These are phyloP conservation scores for Colletotrichum gloeosporioides DNA, from an alignment of 2,329 filamentous ascomycete species.

Conservation along the genomic window DNA sequence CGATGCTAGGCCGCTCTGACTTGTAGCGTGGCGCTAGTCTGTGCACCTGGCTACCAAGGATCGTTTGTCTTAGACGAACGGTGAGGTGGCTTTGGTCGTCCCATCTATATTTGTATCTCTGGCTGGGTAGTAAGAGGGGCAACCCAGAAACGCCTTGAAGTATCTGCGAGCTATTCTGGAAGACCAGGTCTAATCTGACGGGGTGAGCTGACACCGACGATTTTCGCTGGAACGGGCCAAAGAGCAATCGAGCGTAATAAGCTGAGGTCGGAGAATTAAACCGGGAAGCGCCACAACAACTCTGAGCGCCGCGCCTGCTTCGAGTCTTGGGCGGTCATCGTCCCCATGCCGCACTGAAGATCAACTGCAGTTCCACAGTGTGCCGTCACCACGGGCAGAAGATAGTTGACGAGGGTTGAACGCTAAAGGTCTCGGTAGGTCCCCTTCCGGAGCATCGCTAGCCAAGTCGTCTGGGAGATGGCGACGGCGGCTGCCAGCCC, in stretches of 20 bases:
- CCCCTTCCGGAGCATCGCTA: neutral
- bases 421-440: neutral
- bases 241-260: neutral
- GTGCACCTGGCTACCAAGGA: neutral
- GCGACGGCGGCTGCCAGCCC: neutral
- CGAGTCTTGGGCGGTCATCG: neutral
- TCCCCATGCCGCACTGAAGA: neutral
- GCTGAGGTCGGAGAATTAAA: slow-evolving; percentile 11
- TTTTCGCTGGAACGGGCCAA: neutral
- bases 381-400: neutral
- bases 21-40: neutral
- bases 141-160: neutral
- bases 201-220: neutral
- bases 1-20: neutral
- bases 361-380: neutral
- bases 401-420: neutral
- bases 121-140: neutral
- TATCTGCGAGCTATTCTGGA: neutral
- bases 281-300: neutral
- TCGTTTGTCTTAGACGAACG: neutral
- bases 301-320: neutral
- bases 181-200: neutral
- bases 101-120: neutral
- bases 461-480: neutral
- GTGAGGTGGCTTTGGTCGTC: neutral